These are phyloP conservation scores for Zychaea mexicana DNA, from an alignment of 371 early-diverging fungal species.

Conservation along the genomic window DNA sequence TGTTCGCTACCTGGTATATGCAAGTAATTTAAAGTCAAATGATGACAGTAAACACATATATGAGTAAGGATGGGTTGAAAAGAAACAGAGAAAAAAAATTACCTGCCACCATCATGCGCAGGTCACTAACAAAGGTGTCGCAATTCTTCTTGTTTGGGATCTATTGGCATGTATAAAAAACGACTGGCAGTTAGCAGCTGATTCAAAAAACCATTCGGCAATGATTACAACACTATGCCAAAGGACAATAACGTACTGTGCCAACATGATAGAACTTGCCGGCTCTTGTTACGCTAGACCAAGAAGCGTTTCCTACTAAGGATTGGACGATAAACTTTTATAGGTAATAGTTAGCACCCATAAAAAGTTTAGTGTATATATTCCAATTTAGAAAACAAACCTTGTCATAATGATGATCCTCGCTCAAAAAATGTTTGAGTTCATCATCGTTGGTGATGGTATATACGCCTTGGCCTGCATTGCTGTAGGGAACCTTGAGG, in stretches of 20 bases:
- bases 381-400: conserved; percentile 14
- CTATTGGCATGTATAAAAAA: not conserved
- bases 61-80: too few relatives aligned
- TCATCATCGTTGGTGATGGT: conserved; percentile 86
- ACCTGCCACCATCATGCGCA: conserved; percentile 91
- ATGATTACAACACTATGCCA: not conserved
- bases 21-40: too few relatives aligned
- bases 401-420: conserved; percentile 90
- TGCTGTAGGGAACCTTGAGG: conserved; percentile 91
- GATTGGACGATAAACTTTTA: conserved; percentile 86
- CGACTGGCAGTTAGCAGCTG: not conserved
- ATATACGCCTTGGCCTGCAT: conserved; percentile 95
- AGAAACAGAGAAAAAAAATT: too few relatives aligned
- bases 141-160: conserved; percentile 85
- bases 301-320: conserved; percentile 90
- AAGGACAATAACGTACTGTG: conserved; percentile 33
- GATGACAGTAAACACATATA: too few relatives aligned
- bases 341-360: not conserved
- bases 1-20: conserved; percentile 45
- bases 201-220: too few relatives aligned
- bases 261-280: conserved; percentile 93
- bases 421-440: conserved; percentile 75
- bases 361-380: not conserved
- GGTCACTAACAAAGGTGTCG: conserved; percentile 85
- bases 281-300: conserved; percentile 80